Evolutionary conservation across 768 basidiomycete species (phyloP), one percentile per base, ranked within the genome.

Genomic region (Lyophyllum decastes): DNA sequence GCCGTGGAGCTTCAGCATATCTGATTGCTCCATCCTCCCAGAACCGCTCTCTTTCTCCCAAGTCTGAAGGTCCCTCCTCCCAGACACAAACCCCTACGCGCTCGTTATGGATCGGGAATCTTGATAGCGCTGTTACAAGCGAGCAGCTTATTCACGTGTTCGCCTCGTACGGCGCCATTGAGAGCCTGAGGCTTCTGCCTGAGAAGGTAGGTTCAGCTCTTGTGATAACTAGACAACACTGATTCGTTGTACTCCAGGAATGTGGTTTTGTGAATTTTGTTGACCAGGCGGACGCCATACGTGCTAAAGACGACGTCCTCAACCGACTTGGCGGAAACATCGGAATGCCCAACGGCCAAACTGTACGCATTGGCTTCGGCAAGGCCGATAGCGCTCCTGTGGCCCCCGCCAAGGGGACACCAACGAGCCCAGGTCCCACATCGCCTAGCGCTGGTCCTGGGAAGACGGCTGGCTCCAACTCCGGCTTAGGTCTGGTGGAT

Each of bases 261-360:
- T 99, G 97, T 69, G 97, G 96, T 9, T 99, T 99, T 70, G 96
- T 99, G 69, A 99, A 99, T 70, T 99, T 97, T 70, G 93, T 97
- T 45, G 95, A 97, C 62, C 90, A 92, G 70, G 82, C 86, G 1
- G 96, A 98, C 72, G 96, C 96, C n/a, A 88, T 98, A 62, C 88
- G 94, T 57, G 97, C 97, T 12, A 96, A 97, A 69, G 97, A 99
- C 25, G 97, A 99, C 73, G 95, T 99, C 40, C 81, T 97, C 53
- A 98, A 96, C 72, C 87, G 96, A 22, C 83, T 98, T 24, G 94
- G 94, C 47, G 95, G 96, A 7, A 91, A 93, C 63, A 94, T 97
- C 59, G 90, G 92, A 52, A 90, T 95, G 85, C 90, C 92, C 4
- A 96, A 95, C 62, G 94, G 95, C 14, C 94, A 95, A 71, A 94